Conservation (phyloP, 116 monocot genomes). For the Trichopus zeylanicus region DNA sequence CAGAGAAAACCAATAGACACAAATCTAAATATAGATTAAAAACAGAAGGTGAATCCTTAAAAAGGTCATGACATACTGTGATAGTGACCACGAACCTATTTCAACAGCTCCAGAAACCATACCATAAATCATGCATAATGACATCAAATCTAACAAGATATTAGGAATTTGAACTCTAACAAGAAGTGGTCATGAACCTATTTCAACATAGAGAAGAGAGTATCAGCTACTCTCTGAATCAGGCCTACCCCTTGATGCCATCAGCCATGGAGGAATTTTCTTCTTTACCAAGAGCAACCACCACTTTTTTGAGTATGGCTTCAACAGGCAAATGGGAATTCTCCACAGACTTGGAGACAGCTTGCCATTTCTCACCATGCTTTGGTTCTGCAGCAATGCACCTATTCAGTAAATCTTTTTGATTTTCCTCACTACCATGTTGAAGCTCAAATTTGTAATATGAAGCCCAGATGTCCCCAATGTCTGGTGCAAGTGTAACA, state of each 20-base stretch:
- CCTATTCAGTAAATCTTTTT: constrained; percentile 69
- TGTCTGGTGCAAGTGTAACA: constrained; percentile 84
- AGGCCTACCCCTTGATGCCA: constrained; percentile 20
- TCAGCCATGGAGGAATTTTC: constrained; percentile 43
- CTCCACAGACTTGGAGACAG: constrained; percentile 80
- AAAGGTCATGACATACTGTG: neutral
- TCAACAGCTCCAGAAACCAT: neutral
- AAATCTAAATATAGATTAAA: too few relatives aligned
- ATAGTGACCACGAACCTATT: neutral
- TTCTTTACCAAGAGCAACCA: constrained; percentile 70
- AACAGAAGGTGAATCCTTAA: neutral
- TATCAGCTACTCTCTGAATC: neutral
- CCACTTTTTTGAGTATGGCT: constrained; percentile 79
- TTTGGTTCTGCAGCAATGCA: constrained; percentile 84
- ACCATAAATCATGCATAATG: too few relatives aligned
- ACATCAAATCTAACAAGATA: too few relatives aligned
- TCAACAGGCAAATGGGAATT: constrained; percentile 80
- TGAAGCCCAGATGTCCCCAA: constrained; percentile 86
- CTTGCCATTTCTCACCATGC: constrained; percentile 93
- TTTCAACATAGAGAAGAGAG: neutral
- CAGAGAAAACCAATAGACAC: too few relatives aligned
- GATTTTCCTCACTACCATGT: constrained; percentile 78
- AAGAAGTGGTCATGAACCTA: neutral
- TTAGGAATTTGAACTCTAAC: neutral
- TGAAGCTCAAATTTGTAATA: constrained; percentile 95